Conservation (phyloP, 176 grass and related monocot species). For the Eremochloa ophiuroides region DNA sequence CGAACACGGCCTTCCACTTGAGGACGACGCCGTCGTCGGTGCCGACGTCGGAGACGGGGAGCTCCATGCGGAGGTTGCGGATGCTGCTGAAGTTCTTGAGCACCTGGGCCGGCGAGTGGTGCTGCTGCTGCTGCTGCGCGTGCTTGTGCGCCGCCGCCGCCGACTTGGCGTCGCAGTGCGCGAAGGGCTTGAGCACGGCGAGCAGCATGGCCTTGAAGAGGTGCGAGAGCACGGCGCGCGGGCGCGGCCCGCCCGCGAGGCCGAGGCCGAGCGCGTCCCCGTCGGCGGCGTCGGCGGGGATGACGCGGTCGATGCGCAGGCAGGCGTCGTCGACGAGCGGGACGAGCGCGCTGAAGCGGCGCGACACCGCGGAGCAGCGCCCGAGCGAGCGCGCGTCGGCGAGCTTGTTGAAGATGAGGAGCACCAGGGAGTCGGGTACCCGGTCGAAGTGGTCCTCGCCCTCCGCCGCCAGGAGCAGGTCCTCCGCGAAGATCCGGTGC, state of each 20-base stretch:
- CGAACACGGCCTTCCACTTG: constrained; percentile 73
- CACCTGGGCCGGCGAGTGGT: constrained; percentile 76
- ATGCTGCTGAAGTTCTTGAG: constrained; percentile 74
- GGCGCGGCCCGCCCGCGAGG: constrained; percentile 29
- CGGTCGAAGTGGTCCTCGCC: constrained; percentile 65
- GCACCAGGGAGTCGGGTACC: constrained; percentile 60
- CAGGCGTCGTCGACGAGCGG: constrained; percentile 63
- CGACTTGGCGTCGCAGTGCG: constrained; percentile 41
- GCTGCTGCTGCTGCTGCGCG: constrained; percentile 21
- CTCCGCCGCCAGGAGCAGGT: constrained; percentile 35
- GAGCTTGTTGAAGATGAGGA: constrained; percentile 76
- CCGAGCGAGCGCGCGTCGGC: constrained; percentile 64
- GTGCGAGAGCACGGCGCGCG: constrained; percentile 44
- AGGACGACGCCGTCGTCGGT: constrained; percentile 53
- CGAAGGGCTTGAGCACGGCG: constrained; percentile 66
- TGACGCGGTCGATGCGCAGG: constrained; percentile 61
- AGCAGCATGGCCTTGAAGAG: constrained; percentile 61
- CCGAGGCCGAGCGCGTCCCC: constrained; percentile 8
- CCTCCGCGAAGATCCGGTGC: constrained; percentile 56
- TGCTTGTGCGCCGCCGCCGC: background rate
- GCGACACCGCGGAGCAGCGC: constrained; percentile 55
- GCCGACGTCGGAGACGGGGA: constrained; percentile 63
- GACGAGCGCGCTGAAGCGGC: constrained; percentile 66
- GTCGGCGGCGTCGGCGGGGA: constrained; percentile 21
- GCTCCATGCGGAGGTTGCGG: constrained; percentile 62